These are phyloP conservation scores for Pseudopyricularia javanii DNA, from an alignment of 2,329 filamentous ascomycete species.

Conservation along the genomic window DNA sequence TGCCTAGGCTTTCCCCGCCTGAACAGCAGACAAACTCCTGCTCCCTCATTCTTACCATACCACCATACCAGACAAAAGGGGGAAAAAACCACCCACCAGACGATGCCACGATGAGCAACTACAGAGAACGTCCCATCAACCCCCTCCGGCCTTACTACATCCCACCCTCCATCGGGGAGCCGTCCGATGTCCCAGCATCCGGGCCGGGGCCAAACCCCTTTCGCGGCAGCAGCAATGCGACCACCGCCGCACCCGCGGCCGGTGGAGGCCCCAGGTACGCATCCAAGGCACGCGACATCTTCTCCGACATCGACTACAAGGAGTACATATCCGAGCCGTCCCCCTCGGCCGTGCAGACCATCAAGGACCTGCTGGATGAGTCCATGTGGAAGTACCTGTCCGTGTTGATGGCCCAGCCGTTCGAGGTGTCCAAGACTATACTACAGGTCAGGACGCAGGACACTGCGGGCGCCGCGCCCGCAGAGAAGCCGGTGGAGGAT, in stretches of 20 bases:
- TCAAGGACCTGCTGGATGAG: conserved; percentile 69
- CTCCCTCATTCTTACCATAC: too few species aligned
- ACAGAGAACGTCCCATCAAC: conserved; percentile 36
- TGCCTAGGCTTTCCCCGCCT: too few species aligned
- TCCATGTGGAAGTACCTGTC: conserved; percentile 86
- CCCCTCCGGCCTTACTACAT: conserved; percentile 62
- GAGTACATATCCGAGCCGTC: conserved; percentile 71
- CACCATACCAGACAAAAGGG: not conserved
- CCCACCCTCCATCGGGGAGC: conserved; percentile 41
- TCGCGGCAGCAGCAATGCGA: conserved; percentile 27
- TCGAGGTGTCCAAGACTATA: conserved; percentile 92
- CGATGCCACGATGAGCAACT: conserved; percentile 27
- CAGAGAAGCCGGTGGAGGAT: conserved; percentile 1
- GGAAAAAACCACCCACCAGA: not conserved
- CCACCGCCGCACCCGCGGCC: conserved; percentile 9
- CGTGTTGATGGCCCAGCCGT: conserved; percentile 82
- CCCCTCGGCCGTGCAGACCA: conserved; percentile 61
- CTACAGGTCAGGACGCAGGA: conserved; percentile 62
- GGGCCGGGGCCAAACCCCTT: conserved; percentile 31
- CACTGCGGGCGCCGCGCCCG: conserved; percentile 20
- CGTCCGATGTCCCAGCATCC: conserved; percentile 20
- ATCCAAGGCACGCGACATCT: conserved; percentile 66
- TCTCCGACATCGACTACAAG: conserved; percentile 85
- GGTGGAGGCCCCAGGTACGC: conserved; percentile 24
- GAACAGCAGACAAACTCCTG: too few species aligned